Evolutionary conservation across 805 yeast species (phyloP).

Genomic region (Suhomyces emberorum): DNA sequence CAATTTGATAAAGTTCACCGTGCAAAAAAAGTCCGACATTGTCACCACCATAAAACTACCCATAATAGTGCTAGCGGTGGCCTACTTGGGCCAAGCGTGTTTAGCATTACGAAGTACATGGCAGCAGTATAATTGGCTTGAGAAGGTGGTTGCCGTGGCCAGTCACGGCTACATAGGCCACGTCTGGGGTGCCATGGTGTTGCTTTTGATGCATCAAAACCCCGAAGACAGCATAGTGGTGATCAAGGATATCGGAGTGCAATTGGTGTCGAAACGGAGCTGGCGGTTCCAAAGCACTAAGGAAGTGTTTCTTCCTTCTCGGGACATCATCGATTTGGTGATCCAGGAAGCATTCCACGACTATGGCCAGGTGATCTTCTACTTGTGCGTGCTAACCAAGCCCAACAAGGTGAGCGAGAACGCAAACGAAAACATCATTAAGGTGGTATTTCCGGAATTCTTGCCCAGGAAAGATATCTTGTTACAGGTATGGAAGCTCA

Average conservation of each 20-base stretch:
- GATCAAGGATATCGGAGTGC: conserved; percentile 47
- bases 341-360: conserved; percentile 76
- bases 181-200: neutral
- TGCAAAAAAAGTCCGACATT: conserved; percentile 10
- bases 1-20: conserved; percentile 18
- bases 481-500: conserved; percentile 36
- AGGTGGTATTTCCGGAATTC: conserved; percentile 41
- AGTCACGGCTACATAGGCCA: neutral
- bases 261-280: conserved; percentile 29
- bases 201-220: conserved; percentile 27
- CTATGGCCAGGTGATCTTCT: conserved; percentile 59
- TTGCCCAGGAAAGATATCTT: conserved; percentile 41
- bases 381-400: conserved; percentile 57
- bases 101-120: neutral
- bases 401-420: conserved; percentile 11
- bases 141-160: no score
- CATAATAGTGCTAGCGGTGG: neutral
- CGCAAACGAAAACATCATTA: conserved; percentile 18
- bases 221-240: conserved; percentile 43
- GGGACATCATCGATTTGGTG: conserved; percentile 57
- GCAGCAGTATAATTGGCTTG: neutral
- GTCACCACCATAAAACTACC: conserved; percentile 3
- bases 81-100: neutral
- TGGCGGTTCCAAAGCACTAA: conserved; percentile 19
- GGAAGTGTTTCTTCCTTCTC: conserved; percentile 52